A percentile compares a stretch with the other conserved stretches of the same genome.
phyloP scores from a whole-genome alignment of 2,329 filamentous ascomycete species.

The Phymatotrichopsis omnivora region DNA sequence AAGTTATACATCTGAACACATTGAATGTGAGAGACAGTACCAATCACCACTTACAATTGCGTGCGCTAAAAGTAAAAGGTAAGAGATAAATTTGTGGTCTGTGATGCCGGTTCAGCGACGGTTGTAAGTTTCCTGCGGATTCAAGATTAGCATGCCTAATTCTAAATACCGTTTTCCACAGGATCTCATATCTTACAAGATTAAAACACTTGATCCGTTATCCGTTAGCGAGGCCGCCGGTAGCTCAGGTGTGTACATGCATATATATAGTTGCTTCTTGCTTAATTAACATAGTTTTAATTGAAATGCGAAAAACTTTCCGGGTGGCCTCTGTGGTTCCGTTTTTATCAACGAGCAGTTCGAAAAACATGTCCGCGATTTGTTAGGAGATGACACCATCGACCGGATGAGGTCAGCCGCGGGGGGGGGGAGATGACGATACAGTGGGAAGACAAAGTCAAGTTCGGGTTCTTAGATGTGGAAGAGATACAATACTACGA shows the following conservation, averaged over 20 bases:
- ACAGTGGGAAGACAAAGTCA: constrained; percentile 18
- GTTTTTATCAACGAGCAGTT: constrained; percentile 23
- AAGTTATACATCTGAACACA: constrained; percentile 25
- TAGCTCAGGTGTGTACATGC: too few species aligned
- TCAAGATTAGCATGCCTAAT: neutral
- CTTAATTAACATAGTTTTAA: too few species aligned
- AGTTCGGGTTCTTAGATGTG: constrained; percentile 3
- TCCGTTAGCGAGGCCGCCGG: constrained; percentile 23
- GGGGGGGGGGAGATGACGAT: constrained; percentile 15
- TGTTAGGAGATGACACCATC: constrained; percentile 8
- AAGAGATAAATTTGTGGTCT: constrained; percentile 37
- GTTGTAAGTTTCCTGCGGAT: constrained; percentile 11
- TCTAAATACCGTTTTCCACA: too few species aligned
- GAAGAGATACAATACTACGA: constrained; percentile 6
- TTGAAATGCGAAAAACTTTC: too few species aligned
- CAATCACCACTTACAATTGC: too few species aligned
- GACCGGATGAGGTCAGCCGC: constrained; percentile 33
- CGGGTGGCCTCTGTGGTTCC: constrained; percentile 22
- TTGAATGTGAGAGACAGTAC: constrained; percentile 8
- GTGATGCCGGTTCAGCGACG: constrained; percentile 26
- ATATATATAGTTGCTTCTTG: too few species aligned
- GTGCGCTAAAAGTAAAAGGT: constrained; percentile 6
- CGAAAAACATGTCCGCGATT: constrained; percentile 23
- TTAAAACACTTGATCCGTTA: constrained; percentile 20
- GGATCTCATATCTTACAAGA: constrained; percentile 24